Base-by-base conservation (phyloP, 257 asterid species). In the Paulownia fortunei region DNA sequence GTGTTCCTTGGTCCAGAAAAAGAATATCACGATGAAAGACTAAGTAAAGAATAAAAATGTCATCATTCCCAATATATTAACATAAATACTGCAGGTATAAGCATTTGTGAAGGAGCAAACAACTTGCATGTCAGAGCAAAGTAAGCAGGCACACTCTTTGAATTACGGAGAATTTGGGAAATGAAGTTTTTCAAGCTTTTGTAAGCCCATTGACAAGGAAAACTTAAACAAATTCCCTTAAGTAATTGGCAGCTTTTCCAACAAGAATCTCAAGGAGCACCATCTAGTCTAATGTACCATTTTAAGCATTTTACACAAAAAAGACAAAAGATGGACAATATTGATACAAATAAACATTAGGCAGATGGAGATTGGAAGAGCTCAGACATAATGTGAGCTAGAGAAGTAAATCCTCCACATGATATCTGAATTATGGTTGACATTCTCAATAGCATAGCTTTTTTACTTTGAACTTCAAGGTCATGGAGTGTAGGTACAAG, bases 11-110 rank as follows among this genome's bases (percentile, higher is more conserved):
- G 26, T 41, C 32, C 65, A 12, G 18, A 73, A 79, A 69, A 72
- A 61, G 41, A 83, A 58, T 23, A 47, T 24, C 16, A 44, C 37
- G 27, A 23, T 55, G 70, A 73, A 77, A 80, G 66, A 78, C 69
- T 24, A 23, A 27, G 26, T 41, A 19, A 58, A 66, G 19, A 11
- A 23, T 24, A n/a, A 49, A 64, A 10, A 61, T 47, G 42, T 42
- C 70, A 74, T 49, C 10, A 47, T 60, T 66, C 67, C 52, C n/a
- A 46, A 80, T 30, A 52, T 30, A 77, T 46, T 30, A 47, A 47
- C 47, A 56, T 54, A 64, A 51, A 32, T 32, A 59, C 42, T 4
- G 60, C 36, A 70, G 76, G 72, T 21, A 6, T 12, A 36, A 36
- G 52, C 9, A 39, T 54, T 18, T 54, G 71, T 19, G 46, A 41